Evolutionary conservation across 805 yeast species (phyloP).

Genomic region (Brettanomyces anomalus): DNA sequence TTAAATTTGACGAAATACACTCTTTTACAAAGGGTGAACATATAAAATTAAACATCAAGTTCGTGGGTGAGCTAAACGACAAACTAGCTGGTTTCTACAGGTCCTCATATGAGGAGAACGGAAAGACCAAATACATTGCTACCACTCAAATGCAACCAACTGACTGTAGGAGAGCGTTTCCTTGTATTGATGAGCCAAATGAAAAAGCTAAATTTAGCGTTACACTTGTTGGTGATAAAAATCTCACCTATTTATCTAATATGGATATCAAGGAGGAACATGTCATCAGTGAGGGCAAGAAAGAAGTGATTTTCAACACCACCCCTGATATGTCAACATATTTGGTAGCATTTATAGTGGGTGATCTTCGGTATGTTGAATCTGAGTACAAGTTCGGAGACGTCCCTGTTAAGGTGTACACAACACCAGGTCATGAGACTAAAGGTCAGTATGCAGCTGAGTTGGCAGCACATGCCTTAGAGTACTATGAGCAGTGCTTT

Average conservation of each 20-base stretch:
- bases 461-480: constrained; percentile 44
- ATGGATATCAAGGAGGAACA: constrained; percentile 31
- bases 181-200: constrained; percentile 50
- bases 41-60: constrained; percentile 27
- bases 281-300: constrained; percentile 8
- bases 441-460: constrained; percentile 41
- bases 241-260: constrained; percentile 37
- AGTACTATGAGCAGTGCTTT: constrained; percentile 40
- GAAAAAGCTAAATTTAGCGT: constrained; percentile 50
- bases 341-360: constrained; percentile 49
- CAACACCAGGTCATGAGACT: constrained; percentile 39
- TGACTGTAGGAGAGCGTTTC: constrained; percentile 52
- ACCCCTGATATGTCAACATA: constrained; percentile 51
- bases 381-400: constrained; percentile 35
- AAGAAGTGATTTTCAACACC: constrained; percentile 32
- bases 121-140: constrained; percentile 35
- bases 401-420: constrained; percentile 44
- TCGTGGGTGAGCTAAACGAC: constrained; percentile 38
- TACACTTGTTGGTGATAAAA: constrained; percentile 26
- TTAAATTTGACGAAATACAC: constrained; percentile 39
- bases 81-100: constrained; percentile 53
- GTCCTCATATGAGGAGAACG: constrained; percentile 38
- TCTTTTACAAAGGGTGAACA: constrained; percentile 19
- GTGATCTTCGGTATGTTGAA: constrained; percentile 48
- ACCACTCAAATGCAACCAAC: constrained; percentile 58